Evolutionary conservation across 805 yeast genomes (phyloP).

Genomic region (Suhomyces pyralidae): DNA sequence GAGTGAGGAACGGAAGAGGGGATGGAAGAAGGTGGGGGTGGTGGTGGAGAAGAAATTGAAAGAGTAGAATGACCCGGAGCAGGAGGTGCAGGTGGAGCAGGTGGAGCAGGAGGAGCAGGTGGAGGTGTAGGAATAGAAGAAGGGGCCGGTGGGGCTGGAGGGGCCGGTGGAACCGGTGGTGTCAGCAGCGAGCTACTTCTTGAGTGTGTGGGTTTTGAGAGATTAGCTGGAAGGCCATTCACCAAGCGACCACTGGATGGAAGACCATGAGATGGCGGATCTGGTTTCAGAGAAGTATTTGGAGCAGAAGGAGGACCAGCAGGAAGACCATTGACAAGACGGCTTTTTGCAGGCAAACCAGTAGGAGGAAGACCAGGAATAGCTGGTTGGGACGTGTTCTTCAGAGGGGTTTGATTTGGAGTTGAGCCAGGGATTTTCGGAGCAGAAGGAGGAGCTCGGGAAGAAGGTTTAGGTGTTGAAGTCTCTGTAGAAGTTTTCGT

Average conservation of each 20-base stretch:
- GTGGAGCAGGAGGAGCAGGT: conserved; percentile 16
- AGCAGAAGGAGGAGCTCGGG: neutral
- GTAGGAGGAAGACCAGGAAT: neutral
- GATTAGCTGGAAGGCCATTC: neutral
- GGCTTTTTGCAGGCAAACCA: neutral
- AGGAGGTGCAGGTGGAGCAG: conserved; percentile 20
- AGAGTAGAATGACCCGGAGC: conserved; percentile 8
- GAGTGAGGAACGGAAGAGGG: conserved; percentile 9
- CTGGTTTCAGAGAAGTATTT: neutral
- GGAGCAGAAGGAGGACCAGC: neutral
- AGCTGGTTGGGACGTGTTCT: neutral
- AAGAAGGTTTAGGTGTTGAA: neutral
- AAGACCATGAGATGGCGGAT: neutral
- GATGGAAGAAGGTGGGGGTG: conserved; percentile 13
- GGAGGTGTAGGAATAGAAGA: conserved; percentile 19
- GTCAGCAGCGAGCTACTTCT: conserved; percentile 2
- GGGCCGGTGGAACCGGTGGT: conserved; percentile 3
- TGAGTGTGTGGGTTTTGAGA: neutral
- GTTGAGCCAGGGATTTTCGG: conserved; percentile 8
- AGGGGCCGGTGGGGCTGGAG: conserved; percentile 17
- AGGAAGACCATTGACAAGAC: neutral
- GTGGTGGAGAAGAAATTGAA: neutral
- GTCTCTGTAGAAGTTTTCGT: neutral
- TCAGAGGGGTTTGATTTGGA: neutral
- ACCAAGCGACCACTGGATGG: neutral